Evolutionary conservation across 129 eudicot genomes (phyloP), one percentile per base, ranked within the genome.

Genomic region (Centaurea solstitialis): DNA sequence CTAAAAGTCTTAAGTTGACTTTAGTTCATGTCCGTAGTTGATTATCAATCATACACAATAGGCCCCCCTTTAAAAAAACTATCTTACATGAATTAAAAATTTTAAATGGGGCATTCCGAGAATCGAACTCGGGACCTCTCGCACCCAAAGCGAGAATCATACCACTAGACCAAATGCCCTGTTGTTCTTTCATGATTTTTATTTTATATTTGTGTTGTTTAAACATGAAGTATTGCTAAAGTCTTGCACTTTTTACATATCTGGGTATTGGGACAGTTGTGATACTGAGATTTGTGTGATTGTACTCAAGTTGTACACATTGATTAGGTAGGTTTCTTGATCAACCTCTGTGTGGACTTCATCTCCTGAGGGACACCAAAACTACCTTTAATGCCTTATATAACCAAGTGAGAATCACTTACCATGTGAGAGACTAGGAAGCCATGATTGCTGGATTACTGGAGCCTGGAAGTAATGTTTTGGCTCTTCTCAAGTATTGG

Each of bases 131-230:
- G 82, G 80, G 89, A 87, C 97, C 97, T 91, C 93, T 91, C 91
- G 91, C 93, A 91, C 91, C 93, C 97, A 90, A 91, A 91, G 93
- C 93, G 90, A 87, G 93, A 91, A 91, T 91, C 93, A 89, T 91
- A 89, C 93, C 93, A 87, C 91, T 89, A 89, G 93, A 91, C 97
- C 61, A 50, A 50, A 50, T 50, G 61, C 61, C 61, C 61, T 50
- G 61, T 50, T 0, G 26, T n/a, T 15, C 18, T 43, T 37, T 3
- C 45, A 11, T 70, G 13, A 50, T 15, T 21, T 59, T 18, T 41
- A 41, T 66, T 41, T 68, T 78, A 30, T 78, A 39, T 28, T 65
- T 26, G 11, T 66, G 74, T 24, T 33, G 45, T 75, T 17, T 30
- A 33, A 13, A 30, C 69, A 39, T 72, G 24, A 75, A 75, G 2